phyloP scores from a whole-genome alignment of 768 basidiomycete species.

The Calvatia gigantea region DNA sequence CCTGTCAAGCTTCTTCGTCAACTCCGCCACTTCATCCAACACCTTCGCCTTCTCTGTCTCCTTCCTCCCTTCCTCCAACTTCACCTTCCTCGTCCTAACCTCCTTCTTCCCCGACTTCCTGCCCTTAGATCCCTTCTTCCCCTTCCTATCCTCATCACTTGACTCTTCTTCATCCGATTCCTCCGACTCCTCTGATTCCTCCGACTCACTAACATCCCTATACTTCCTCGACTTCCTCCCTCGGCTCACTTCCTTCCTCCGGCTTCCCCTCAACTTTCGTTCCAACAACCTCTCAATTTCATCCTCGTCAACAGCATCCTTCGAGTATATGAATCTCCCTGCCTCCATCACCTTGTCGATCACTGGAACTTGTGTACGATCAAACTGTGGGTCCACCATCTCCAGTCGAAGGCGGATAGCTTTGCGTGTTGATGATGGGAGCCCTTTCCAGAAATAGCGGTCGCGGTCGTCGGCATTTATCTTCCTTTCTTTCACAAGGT shows the following conservation, averaged over 20 bases:
- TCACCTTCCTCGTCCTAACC: neutral
- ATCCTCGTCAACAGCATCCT: neutral
- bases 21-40: neutral
- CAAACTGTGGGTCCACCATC: neutral
- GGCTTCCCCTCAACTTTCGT: neutral
- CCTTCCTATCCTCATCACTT: neutral
- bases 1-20: neutral
- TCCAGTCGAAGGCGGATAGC: neutral
- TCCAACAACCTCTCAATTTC: neutral
- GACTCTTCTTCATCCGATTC: neutral
- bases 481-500: neutral
- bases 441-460: neutral
- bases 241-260: neutral
- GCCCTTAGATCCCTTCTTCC: neutral
- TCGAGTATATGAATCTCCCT: neutral
- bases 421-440: neutral
- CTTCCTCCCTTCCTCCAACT: neutral
- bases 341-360: neutral
- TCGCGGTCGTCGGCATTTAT: neutral
- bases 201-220: no score
- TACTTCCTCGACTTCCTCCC: no score
- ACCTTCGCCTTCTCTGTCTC: neutral
- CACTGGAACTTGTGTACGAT: neutral
- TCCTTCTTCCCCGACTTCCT: neutral
- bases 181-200: neutral